Evolutionary conservation across 1,284 basidiomycete species (phyloP).

Genomic region (Caloboletus inedulis): DNA sequence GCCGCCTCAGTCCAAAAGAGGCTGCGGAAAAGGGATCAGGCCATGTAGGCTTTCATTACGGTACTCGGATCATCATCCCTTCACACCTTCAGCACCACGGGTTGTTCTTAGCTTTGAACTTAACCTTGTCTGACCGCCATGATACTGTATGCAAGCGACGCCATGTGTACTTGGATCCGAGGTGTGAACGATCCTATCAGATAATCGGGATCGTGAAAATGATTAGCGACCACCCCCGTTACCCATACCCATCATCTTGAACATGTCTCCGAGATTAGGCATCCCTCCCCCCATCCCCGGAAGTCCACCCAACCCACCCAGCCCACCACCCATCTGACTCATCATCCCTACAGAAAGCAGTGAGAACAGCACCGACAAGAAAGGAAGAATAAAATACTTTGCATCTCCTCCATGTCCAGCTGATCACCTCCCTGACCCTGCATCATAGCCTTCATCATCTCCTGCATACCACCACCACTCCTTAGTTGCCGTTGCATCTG

Average conservation of each 20-base stretch:
- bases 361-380: conserved; percentile 14
- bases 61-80: conserved; percentile 22
- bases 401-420: conserved; percentile 84
- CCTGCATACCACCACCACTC: conserved; percentile 84
- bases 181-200: conserved; percentile 9
- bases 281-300: conserved; percentile 46
- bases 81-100: conserved; percentile 11
- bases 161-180: conserved; percentile 20
- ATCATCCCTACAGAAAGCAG: conserved; percentile 63
- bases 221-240: conserved; percentile 37
- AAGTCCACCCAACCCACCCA: conserved; percentile 53
- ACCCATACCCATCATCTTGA: conserved; percentile 86
- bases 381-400: conserved; percentile 48
- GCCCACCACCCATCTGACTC: conserved; percentile 74
- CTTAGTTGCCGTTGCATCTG: conserved; percentile 82
- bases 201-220: conserved; percentile 2
- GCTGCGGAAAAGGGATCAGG: conserved; percentile 49
- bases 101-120: conserved; percentile 16
- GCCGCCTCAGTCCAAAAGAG: conserved; percentile 72
- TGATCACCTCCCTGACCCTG: conserved; percentile 82
- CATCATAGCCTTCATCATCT: conserved; percentile 97
- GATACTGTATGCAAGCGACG: conserved; percentile 12
- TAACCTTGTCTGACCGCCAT: conserved; percentile 28
- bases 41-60: conserved; percentile 26
- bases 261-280: conserved; percentile 70